Evolutionary conservation across 306 rosid genomes (phyloP).

Genomic region (Cicer arietinum): DNA sequence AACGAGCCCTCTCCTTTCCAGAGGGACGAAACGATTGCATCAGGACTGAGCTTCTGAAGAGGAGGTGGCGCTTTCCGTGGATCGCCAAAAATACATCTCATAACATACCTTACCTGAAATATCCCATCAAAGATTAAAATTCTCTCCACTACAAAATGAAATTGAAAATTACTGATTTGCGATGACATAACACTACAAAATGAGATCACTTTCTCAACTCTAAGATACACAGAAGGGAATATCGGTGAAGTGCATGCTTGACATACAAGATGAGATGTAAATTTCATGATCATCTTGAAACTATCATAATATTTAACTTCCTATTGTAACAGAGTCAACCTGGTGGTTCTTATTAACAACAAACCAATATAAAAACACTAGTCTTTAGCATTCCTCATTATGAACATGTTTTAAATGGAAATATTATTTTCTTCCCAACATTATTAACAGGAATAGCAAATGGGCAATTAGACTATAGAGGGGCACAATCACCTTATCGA

Average conservation of each 20-base stretch:
- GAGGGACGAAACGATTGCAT: constrained; percentile 69
- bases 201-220: not conserved
- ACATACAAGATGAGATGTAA: constrained; percentile 16
- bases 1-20: constrained; percentile 98
- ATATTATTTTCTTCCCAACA: not conserved
- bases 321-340: constrained; percentile 24
- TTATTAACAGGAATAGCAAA: constrained; percentile 23
- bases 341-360: constrained; percentile 11
- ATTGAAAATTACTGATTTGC: constrained; percentile 29
- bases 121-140: constrained; percentile 40
- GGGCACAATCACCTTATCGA: constrained; percentile 79
- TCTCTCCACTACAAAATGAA: constrained; percentile 36
- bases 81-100: constrained; percentile 91
- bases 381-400: constrained; percentile 18
- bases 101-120: constrained; percentile 89
- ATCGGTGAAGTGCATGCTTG: constrained; percentile 20
- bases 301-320: constrained; percentile 12
- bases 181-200: constrained; percentile 26
- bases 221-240: constrained; percentile 10
- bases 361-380: not conserved
- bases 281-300: constrained; percentile 37
- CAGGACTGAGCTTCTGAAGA: constrained; percentile 85
- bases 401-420: constrained; percentile 24
- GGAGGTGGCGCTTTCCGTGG: constrained; percentile 97
- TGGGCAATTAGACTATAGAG: constrained; percentile 16